phyloP scores from a whole-genome alignment of 106 monocot species.

The Xerophyta viscosa region DNA sequence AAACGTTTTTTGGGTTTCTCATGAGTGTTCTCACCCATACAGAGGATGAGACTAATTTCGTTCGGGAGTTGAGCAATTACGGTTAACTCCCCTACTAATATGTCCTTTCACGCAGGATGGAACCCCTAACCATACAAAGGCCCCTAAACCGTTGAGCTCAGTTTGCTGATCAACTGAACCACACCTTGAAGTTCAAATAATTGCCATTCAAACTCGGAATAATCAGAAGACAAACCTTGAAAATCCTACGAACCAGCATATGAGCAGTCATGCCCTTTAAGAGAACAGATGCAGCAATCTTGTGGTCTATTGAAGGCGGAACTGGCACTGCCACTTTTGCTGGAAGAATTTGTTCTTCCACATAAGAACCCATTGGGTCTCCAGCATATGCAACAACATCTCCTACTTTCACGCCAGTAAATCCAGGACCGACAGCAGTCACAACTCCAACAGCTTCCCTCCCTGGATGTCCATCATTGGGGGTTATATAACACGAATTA shows the following conservation, averaged over 20 bases:
- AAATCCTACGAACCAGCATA: constrained; percentile 47
- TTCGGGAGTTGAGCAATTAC: too few species aligned
- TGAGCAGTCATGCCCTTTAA: constrained; percentile 94
- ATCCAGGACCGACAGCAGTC: constrained; percentile 82
- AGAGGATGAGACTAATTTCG: too few species aligned
- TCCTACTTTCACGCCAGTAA: constrained; percentile 69
- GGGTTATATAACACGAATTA: too few species aligned
- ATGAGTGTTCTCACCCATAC: too few species aligned
- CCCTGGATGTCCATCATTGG: constrained; percentile 38
- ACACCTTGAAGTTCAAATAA: too few species aligned
- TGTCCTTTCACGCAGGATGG: too few species aligned
- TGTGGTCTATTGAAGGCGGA: constrained; percentile 62
- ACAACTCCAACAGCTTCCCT: constrained; percentile 92
- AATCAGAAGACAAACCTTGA: constrained; percentile 73
- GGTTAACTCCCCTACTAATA: too few species aligned
- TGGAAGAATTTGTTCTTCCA: constrained; percentile 90
- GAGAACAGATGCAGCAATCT: constrained; percentile 61
- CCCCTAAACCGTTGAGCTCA: too few species aligned
- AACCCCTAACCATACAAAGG: too few species aligned
- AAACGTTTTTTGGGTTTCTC: too few species aligned
- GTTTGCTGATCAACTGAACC: too few species aligned
- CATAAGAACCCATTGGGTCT: constrained; percentile 67
- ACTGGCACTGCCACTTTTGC: constrained; percentile 65
- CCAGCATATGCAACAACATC: constrained; percentile 92
- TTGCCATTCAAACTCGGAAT: too few species aligned